Conservation (phyloP, 345 rosid species). For the Punica granatum region DNA sequence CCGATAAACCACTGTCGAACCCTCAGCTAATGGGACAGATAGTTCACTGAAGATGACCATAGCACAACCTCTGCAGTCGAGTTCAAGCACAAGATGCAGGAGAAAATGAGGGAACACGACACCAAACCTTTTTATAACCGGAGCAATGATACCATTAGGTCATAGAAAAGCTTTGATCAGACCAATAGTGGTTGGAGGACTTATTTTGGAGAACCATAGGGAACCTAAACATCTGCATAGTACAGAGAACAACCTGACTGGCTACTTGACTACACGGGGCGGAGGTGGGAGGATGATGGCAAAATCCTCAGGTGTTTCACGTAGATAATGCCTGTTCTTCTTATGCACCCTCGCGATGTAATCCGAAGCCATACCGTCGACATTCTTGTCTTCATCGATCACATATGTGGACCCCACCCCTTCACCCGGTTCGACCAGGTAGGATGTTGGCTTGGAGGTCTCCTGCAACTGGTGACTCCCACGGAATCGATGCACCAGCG, state of each 20-base stretch:
- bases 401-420: slow-evolving; percentile 6
- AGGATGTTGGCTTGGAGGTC: slow-evolving; percentile 21
- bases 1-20: no score
- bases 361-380: slow-evolving; percentile 26
- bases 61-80: no score
- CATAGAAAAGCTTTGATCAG: neutral
- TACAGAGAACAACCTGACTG: neutral
- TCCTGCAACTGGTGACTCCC: slow-evolving; percentile 20
- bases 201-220: neutral
- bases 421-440: slow-evolving; percentile 30
- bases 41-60: no score
- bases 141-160: no score
- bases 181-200: neutral
- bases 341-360: slow-evolving; percentile 37
- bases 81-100: no score
- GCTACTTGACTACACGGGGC: slow-evolving; percentile 18
- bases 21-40: no score
- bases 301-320: slow-evolving; percentile 7
- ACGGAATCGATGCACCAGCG: slow-evolving; percentile 11
- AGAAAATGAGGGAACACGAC: no score
- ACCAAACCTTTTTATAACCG: no score
- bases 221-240: neutral
- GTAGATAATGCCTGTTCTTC: slow-evolving; percentile 24
- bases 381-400: slow-evolving; percentile 15
- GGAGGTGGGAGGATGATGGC: slow-evolving; percentile 27